phyloP scores from a whole-genome alignment of 1,284 basidiomycete genomes.

The Melampsora medusae region DNA sequence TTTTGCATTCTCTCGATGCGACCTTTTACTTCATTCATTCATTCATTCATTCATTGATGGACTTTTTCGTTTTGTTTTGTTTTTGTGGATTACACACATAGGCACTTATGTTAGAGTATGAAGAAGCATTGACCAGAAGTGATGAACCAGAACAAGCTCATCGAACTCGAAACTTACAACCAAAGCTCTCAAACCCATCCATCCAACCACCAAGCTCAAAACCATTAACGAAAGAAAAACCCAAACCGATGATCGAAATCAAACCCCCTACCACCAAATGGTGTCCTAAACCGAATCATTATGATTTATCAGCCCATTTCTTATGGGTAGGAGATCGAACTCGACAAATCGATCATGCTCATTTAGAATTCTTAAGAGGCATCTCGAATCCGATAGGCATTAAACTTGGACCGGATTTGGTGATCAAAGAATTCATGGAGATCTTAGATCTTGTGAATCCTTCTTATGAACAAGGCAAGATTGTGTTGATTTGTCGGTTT shows the following conservation, averaged over 20 bases:
- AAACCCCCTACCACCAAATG: conserved; percentile 15
- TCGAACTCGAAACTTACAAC: conserved; percentile 18
- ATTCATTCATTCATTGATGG: not conserved
- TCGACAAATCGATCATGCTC: conserved; percentile 85
- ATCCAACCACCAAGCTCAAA: conserved; percentile 45
- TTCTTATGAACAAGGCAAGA: conserved; percentile 72
- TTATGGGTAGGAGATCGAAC: conserved; percentile 97
- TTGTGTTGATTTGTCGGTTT: conserved; percentile 89
- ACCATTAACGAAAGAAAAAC: not conserved
- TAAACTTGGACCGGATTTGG: conserved; percentile 90
- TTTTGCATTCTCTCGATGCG: not conserved
- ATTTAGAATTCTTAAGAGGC: conserved; percentile 84
- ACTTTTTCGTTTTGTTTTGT: conserved; percentile 10
- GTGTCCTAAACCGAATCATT: conserved; percentile 55
- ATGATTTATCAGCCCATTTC: conserved; percentile 87
- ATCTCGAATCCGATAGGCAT: conserved; percentile 94
- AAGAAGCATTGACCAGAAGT: conserved; percentile 81
- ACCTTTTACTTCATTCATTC: not conserved
- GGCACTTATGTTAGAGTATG: conserved; percentile 87
- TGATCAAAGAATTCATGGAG: conserved; percentile 71
- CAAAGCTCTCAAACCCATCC: not conserved
- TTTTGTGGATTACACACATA: conserved; percentile 68
- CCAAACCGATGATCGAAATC: conserved; percentile 38
- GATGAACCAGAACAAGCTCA: conserved; percentile 3
- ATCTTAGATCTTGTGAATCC: conserved; percentile 84